Evolutionary conservation across 2,329 filamentous ascomycete species (phyloP), one percentile per base, ranked within the genome.

Genomic region (Coniochaeta sp.): DNA sequence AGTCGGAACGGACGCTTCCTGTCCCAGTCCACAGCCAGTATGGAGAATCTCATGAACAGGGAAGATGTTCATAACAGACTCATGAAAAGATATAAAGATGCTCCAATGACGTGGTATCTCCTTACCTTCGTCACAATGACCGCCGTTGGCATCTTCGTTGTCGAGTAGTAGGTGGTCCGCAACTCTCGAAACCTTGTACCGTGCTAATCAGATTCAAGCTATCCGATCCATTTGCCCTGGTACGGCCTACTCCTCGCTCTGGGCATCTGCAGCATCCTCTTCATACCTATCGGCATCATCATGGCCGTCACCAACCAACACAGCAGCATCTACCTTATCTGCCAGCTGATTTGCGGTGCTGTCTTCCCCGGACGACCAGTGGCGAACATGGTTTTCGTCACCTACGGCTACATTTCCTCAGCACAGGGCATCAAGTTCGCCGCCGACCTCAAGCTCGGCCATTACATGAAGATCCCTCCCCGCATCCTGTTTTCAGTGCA

Each of bases 271-370:
- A 86, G 87, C 22, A 73, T 93, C 59, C 88, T 96, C 62, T 96
- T 96, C 76, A 91, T 96, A 62, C 91, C 91, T 12, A 93, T 95
- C 64, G 91, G 91, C 62, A 95, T 96, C 70, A 89, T 96, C 68
- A 96, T 95, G 89, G 91, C 91, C 17, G 91, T 96, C 65, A 96
- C 91, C 11, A 96, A 95, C 71, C 90, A 93, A 70, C 90, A 95
- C 72, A 91, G 87, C 73, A 91, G 88, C 72, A 90, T 93, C 65
- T 95, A 93, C 71, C 81, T 95, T 38, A 90, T 95, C 67, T 93
- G 90, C 71, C 91, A 95, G 73, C 82, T 96, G 61, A 87, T 95
- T 64, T 93, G 90, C 64, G 91, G 91, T 59, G 86, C 84, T 58
- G 80, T 91, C 17, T 96, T 96, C 70, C 91, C 91, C 0, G 91